Evolutionary conservation across 148 eudicot species (phyloP).

Genomic region (Camellia lanceoleosa): DNA sequence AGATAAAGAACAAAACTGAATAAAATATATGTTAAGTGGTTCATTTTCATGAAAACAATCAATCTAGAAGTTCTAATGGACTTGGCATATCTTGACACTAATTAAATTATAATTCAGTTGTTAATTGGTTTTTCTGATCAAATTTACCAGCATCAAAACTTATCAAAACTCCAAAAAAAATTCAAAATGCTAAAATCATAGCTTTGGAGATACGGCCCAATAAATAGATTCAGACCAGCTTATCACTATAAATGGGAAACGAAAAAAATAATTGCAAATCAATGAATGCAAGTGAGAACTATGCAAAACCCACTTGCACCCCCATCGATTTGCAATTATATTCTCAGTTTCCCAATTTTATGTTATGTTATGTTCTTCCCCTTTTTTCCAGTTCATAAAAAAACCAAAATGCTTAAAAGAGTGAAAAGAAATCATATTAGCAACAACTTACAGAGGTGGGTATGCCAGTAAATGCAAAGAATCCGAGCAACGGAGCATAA

Average conservation of each 20-base stretch:
- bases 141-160: background rate
- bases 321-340: too few species aligned
- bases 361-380: background rate
- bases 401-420: background rate
- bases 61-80: background rate
- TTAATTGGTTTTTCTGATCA: background rate
- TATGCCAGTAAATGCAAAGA: constrained; percentile 81
- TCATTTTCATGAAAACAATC: background rate
- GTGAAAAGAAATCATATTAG: background rate
- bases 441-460: constrained; percentile 75
- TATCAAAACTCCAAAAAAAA: background rate
- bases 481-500: constrained; percentile 90
- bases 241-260: background rate
- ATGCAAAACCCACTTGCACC: background rate
- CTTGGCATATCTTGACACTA: background rate
- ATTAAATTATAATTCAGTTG: background rate
- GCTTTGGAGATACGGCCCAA: background rate
- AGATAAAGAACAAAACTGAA: background rate
- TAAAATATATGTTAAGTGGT: too few species aligned
- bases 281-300: too few species aligned
- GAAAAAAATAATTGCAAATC: too few species aligned
- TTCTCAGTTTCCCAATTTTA: too few species aligned
- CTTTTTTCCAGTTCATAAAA: background rate
- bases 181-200: background rate
- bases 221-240: background rate